Evolutionary conservation across 176 grass and related monocot species (phyloP).

Genomic region (Cymbopogon citratus): DNA sequence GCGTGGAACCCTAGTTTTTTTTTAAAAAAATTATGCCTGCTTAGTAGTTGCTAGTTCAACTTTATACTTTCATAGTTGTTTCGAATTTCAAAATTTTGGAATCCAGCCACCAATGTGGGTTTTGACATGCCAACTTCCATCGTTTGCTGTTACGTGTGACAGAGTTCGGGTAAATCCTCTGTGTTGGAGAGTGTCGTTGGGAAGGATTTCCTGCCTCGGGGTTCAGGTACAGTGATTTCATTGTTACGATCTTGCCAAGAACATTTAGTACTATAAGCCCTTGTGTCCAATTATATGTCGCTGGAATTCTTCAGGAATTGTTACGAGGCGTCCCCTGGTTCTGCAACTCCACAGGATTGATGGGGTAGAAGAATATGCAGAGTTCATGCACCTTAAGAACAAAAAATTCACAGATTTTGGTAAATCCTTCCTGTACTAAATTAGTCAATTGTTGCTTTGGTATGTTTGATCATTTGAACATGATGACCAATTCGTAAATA

Average conservation of each 20-base stretch:
- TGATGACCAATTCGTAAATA: too few relatives aligned
- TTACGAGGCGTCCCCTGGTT: slow-evolving; percentile 82
- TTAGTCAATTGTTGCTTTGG: neutral
- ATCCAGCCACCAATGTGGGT: neutral
- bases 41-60: neutral
- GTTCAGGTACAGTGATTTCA: slow-evolving; percentile 59
- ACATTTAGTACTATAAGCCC: neutral
- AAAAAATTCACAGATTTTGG: slow-evolving; percentile 89
- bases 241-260: neutral
- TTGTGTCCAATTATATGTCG: neutral
- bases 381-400: slow-evolving; percentile 83
- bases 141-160: neutral
- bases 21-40: neutral
- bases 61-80: neutral
- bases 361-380: slow-evolving; percentile 69
- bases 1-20: neutral
- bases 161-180: slow-evolving; percentile 96
- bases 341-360: slow-evolving; percentile 82
- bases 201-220: slow-evolving; percentile 91
- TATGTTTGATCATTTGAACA: neutral
- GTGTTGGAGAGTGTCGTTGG: slow-evolving; percentile 90
- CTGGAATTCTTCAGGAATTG: slow-evolving; percentile 54
- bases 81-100: neutral
- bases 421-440: slow-evolving; percentile 13
- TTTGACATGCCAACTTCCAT: slow-evolving; percentile 20